phyloP scores from a whole-genome alignment of 805 yeast genomes.

The Yamadazyma akitaensis region DNA sequence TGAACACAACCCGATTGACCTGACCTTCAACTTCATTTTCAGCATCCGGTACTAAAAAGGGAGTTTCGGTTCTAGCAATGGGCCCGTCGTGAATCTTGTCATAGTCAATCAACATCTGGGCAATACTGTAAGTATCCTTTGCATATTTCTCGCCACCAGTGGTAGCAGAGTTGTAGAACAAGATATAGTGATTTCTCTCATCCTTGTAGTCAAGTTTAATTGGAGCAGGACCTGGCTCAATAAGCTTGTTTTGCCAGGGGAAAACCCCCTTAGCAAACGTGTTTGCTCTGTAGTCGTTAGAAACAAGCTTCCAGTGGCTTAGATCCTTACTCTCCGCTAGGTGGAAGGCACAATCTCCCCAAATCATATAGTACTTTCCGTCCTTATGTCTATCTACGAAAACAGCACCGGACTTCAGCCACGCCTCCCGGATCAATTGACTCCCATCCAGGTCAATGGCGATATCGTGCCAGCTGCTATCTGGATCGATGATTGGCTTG shows the following conservation, averaged over 20 bases:
- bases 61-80: conserved; percentile 34
- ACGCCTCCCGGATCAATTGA: conserved; percentile 26
- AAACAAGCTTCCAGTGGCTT: conserved; percentile 28
- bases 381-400: conserved; percentile 29
- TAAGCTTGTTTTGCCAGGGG: conserved; percentile 32
- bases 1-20: conserved; percentile 40
- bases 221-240: conserved; percentile 44
- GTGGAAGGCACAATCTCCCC: conserved; percentile 41
- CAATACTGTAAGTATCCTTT: conserved; percentile 31
- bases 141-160: conserved; percentile 31
- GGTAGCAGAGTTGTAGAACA: conserved; percentile 39
- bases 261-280: conserved; percentile 27
- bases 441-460: conserved; percentile 23
- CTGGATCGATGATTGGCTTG: conserved; percentile 29
- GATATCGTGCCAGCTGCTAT: conserved; percentile 29
- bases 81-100: conserved; percentile 35
- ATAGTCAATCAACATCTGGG: conserved; percentile 41
- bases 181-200: conserved; percentile 31
- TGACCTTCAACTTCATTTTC: conserved; percentile 37
- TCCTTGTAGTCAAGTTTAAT: conserved; percentile 24
- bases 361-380: conserved; percentile 40
- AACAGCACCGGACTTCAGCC: conserved; percentile 44
- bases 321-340: conserved; percentile 35
- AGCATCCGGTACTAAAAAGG: conserved; percentile 32
- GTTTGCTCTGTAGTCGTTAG: conserved; percentile 17